Evolutionary conservation across 768 basidiomycete genomes (phyloP).

Genomic region (Boletus sp.): DNA sequence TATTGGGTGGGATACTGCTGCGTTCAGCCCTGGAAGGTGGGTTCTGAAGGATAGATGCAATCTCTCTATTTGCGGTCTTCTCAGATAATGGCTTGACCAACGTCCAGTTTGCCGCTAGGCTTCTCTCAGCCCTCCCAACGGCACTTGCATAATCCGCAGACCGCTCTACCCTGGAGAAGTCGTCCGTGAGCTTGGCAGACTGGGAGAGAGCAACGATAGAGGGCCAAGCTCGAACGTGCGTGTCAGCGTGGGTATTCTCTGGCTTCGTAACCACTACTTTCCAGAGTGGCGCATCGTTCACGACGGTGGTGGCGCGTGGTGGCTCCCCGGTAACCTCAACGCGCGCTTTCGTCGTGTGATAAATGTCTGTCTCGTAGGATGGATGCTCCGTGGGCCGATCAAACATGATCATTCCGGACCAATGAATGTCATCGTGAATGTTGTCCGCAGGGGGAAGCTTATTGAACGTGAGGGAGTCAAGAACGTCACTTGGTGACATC

Average conservation of each 20-base stretch:
- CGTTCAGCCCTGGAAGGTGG: not conserved
- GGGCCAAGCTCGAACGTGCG: not conserved
- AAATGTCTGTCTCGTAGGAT: conserved; percentile 7
- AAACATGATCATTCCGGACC: conserved; percentile 13
- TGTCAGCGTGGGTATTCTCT: not conserved
- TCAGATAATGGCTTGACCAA: not conserved
- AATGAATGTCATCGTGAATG: not conserved
- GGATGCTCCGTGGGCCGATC: conserved; percentile 7
- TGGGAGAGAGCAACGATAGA: not conserved
- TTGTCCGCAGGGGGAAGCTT: not conserved
- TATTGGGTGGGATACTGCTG: not conserved
- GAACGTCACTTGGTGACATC: conserved; percentile 6
- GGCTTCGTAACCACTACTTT: conserved; percentile 1
- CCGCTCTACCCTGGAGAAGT: conserved; percentile 6
- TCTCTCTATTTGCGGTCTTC: not conserved
- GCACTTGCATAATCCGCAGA: not conserved
- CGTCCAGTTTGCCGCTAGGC: not conserved
- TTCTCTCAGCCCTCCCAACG: conserved; percentile 6
- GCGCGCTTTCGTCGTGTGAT: conserved; percentile 1
- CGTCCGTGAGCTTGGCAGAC: not conserved
- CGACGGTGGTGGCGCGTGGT: not conserved
- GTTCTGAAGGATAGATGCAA: not conserved
- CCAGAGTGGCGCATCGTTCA: conserved; percentile 2
- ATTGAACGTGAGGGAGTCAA: conserved; percentile 13
- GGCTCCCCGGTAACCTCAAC: not conserved